A percentile compares a stretch with the other conserved stretches of the same genome.
Conservation (phyloP, 225 moss, liverwort and hornwort species). For the Bryum argenteum region DNA sequence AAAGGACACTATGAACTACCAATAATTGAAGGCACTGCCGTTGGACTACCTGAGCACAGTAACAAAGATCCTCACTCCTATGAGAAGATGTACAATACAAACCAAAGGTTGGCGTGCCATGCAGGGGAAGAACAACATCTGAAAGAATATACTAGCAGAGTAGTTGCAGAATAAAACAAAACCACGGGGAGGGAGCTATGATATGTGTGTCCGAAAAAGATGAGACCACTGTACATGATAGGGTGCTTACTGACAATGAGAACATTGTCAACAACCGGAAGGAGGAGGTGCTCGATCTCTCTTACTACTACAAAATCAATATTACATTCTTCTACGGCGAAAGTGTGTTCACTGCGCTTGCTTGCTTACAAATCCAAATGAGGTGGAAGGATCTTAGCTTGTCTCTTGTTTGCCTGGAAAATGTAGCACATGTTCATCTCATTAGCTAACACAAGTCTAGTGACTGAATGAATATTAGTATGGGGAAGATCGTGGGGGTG, state of each 20-base stretch:
- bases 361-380: not conserved
- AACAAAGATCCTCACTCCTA: not conserved
- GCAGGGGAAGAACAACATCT: not conserved
- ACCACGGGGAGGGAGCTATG: not conserved
- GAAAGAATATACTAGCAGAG: too few species aligned
- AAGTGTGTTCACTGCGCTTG: not conserved
- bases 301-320: not conserved
- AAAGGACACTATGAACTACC: not conserved
- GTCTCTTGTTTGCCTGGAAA: constrained; percentile 20
- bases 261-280: constrained; percentile 27
- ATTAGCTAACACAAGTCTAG: too few species aligned
- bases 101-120: too few species aligned
- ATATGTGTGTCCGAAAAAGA: not conserved
- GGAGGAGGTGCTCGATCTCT: too few species aligned
- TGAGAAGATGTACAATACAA: not conserved
- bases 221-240: constrained; percentile 3
- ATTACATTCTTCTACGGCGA: constrained; percentile 2
- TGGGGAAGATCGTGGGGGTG: too few species aligned
- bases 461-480: too few species aligned
- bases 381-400: not conserved
- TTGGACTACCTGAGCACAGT: not conserved
- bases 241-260: constrained; percentile 32
- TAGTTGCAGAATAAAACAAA: not conserved
- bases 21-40: not conserved
- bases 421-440: not conserved